Evolutionary conservation across 1,139 yeast species (phyloP).

Genomic region (Wickerhamiella infanticola): DNA sequence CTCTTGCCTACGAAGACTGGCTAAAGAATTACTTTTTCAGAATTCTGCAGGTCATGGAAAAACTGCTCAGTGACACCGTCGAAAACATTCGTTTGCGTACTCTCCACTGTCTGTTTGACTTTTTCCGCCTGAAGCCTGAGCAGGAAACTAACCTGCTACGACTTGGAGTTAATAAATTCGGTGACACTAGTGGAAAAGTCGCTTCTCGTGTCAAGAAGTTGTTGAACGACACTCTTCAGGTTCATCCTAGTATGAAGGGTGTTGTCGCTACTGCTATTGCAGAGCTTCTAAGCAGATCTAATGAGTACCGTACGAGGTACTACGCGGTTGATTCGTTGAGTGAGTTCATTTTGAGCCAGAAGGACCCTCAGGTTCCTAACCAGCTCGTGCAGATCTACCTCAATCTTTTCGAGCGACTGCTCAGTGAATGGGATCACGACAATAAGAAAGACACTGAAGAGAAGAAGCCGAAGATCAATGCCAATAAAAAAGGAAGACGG

Average conservation of each 20-base stretch:
- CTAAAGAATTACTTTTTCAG: conserved; percentile 62
- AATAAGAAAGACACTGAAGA: conserved; percentile 21
- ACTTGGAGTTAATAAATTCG: conserved; percentile 83
- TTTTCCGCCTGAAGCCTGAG: conserved; percentile 78
- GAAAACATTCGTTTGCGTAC: conserved; percentile 73
- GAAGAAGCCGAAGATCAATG: conserved; percentile 10
- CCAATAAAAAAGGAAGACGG: conserved; percentile 29
- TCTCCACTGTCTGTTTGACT: conserved; percentile 60
- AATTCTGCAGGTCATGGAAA: conserved; percentile 49
- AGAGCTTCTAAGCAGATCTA: conserved; percentile 63
- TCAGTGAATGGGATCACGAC: conserved; percentile 47
- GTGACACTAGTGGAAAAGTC: conserved; percentile 84
- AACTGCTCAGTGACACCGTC: conserved; percentile 79
- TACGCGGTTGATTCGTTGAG: conserved; percentile 78
- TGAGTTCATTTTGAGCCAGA: conserved; percentile 75
- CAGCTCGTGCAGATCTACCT: conserved; percentile 70
- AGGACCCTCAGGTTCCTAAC: conserved; percentile 68
- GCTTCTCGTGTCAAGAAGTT: conserved; percentile 79
- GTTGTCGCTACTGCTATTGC: conserved; percentile 65
- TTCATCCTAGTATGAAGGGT: conserved; percentile 91
- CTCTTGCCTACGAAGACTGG: conserved; percentile 81
- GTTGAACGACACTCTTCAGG: conserved; percentile 66
- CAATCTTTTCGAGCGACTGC: conserved; percentile 67
- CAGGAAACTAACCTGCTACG: conserved; percentile 86
- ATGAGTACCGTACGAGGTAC: conserved; percentile 77